phyloP scores from a whole-genome alignment of 768 basidiomycete species.

The Tylopilus felleus region DNA sequence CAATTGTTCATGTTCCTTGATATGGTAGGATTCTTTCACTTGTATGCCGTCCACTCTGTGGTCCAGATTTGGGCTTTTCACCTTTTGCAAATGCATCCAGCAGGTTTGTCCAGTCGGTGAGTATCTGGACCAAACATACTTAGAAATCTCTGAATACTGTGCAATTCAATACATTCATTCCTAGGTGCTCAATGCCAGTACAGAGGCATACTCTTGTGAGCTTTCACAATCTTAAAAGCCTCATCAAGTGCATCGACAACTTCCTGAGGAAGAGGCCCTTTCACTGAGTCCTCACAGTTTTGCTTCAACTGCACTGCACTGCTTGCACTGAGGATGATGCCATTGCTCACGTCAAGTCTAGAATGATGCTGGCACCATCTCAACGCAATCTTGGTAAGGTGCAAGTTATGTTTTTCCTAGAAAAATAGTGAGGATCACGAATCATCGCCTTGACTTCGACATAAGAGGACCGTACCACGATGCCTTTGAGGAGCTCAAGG shows the following conservation, averaged over 20 bases:
- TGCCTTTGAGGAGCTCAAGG: conserved; percentile 37
- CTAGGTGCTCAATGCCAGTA: conserved; percentile 34
- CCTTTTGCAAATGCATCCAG: conserved; percentile 77
- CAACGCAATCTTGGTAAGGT: conserved; percentile 52
- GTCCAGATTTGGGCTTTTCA: conserved; percentile 88
- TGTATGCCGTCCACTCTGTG: conserved; percentile 81
- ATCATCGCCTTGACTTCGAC: neutral
- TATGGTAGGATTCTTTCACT: conserved; percentile 61
- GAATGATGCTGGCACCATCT: conserved; percentile 65
- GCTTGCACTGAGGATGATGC: conserved; percentile 48
- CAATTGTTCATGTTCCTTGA: too few relatives aligned
- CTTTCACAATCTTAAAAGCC: conserved; percentile 41
- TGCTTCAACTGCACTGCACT: conserved; percentile 42
- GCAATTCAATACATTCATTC: neutral
- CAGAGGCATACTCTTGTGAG: conserved; percentile 30
- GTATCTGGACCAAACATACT: too few relatives aligned
- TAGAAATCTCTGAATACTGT: neutral
- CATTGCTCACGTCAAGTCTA: conserved; percentile 39
- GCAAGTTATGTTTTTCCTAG: conserved; percentile 40
- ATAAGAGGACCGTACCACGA: conserved; percentile 34
- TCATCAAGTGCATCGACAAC: conserved; percentile 50
- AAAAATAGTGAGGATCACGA: neutral
- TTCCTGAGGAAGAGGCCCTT: conserved; percentile 53
- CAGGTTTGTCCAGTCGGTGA: too few relatives aligned
- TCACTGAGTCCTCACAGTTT: conserved; percentile 45